Conservation (phyloP, 1,139 yeast genomes). For the Scheffersomyces lignicola region DNA sequence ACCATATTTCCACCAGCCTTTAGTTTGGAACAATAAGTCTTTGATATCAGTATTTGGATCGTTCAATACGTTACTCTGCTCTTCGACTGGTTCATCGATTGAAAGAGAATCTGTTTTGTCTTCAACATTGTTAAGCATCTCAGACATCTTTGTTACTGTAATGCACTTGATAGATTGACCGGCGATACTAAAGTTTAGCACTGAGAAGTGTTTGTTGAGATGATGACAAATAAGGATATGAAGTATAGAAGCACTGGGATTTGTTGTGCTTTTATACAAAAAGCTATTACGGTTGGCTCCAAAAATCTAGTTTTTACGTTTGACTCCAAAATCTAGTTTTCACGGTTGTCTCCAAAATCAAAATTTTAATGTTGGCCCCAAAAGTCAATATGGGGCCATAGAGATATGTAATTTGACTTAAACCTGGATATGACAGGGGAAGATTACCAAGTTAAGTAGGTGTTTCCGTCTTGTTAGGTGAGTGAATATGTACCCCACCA, state of each 20-base stretch:
- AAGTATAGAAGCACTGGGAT: not conserved
- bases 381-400: not conserved
- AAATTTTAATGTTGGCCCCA: no score
- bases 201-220: no score
- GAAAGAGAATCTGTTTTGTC: slow-evolving; percentile 4
- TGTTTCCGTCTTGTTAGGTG: no score
- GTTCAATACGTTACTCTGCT: slow-evolving; percentile 8
- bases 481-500: no score
- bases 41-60: slow-evolving; percentile 10
- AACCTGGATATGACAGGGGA: no score
- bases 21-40: slow-evolving; percentile 9
- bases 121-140: slow-evolving; percentile 4
- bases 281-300: not conserved
- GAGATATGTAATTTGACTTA: not conserved
- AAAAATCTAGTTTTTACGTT: no score
- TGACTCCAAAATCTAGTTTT: no score
- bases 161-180: slow-evolving; percentile 7
- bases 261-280: slow-evolving; percentile 6
- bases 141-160: slow-evolving; percentile 7
- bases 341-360: no score
- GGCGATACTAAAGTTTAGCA: slow-evolving; percentile 7
- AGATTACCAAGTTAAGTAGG: no score
- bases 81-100: slow-evolving; percentile 9
- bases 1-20: slow-evolving; percentile 23
- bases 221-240: not conserved